phyloP scores from a whole-genome alignment of 805 yeast genomes.

The Jamesozyma jinghongensis region DNA sequence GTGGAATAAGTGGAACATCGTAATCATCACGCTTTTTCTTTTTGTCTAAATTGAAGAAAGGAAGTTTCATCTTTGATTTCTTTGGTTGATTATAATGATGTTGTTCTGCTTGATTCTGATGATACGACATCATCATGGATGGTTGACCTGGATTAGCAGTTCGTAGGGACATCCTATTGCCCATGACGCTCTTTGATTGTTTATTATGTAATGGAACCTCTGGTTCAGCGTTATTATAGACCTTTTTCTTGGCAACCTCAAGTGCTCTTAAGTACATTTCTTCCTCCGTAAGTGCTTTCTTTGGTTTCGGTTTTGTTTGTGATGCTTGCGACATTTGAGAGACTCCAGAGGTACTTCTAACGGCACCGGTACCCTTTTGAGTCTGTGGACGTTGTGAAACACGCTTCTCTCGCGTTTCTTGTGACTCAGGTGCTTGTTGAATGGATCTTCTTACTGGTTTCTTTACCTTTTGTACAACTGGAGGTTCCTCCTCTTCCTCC shows the following conservation, averaged over 20 bases:
- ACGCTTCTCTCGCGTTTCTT: not conserved
- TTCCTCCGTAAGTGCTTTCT: conserved; percentile 24
- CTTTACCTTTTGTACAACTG: not conserved
- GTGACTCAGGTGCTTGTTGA: not conserved
- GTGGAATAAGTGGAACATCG: not conserved
- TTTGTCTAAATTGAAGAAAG: conserved; percentile 7
- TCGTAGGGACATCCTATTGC: conserved; percentile 19
- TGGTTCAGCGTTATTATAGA: conserved; percentile 30
- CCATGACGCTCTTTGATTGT: conserved; percentile 14
- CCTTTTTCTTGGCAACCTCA: conserved; percentile 47
- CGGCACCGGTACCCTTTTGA: not conserved
- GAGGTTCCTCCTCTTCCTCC: not conserved
- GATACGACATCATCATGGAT: not conserved
- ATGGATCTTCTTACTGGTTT: not conserved
- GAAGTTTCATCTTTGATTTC: not conserved
- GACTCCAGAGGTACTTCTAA: not conserved
- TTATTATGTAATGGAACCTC: not conserved
- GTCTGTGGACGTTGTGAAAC: not conserved
- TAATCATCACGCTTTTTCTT: not conserved
- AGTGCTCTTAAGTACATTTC: conserved; percentile 49
- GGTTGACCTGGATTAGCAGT: not conserved
- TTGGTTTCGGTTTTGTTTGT: not conserved
- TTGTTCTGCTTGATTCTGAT: too few species aligned
- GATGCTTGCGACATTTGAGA: too few species aligned
- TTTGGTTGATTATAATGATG: not conserved